These are phyloP conservation scores for Echria macrotheca DNA, from an alignment of 495 filamentous ascomycete genomes.

Conservation along the genomic window DNA sequence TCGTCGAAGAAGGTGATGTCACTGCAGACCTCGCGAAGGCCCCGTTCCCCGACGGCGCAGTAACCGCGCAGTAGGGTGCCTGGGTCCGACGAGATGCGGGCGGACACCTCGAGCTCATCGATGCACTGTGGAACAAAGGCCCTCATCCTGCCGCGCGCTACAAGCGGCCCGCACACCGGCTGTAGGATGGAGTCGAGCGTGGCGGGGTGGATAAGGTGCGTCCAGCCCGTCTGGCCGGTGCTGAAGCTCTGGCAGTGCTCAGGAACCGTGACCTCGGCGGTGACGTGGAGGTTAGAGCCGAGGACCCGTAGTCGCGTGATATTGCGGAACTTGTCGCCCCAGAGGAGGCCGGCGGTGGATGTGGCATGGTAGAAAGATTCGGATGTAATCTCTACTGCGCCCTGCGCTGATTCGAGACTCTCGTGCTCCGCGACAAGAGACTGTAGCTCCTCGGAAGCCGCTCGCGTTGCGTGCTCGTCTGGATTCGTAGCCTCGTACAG, in stretches of 20 bases:
- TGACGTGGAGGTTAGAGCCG: background rate
- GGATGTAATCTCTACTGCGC: background rate
- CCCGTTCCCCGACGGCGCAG: too few species aligned
- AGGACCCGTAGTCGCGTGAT: background rate
- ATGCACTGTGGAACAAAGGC: too few species aligned
- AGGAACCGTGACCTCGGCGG: background rate
- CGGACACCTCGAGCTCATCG: too few species aligned
- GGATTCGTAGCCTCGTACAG: background rate
- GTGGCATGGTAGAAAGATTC: background rate
- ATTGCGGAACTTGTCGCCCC: background rate
- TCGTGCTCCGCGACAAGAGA: background rate
- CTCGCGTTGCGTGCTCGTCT: background rate
- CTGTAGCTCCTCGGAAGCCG: background rate
- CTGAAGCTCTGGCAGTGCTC: background rate
- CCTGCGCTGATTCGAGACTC: background rate
- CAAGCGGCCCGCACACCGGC: too few species aligned
- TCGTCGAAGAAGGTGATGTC: too few species aligned
- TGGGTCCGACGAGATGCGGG: too few species aligned
- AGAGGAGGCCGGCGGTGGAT: background rate
- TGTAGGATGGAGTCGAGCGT: too few species aligned
- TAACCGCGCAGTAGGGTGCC: too few species aligned
- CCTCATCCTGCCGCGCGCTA: too few species aligned
- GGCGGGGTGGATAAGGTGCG: constrained; percentile 20
- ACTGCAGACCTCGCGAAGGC: too few species aligned
- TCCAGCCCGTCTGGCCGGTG: constrained; percentile 10